Percentiles rank a stretch among this genome's conserved stretches.
Evolutionary conservation across 1,139 yeast species (phyloP).

Genomic region (Nakaseomyces kungkrabaensis): DNA sequence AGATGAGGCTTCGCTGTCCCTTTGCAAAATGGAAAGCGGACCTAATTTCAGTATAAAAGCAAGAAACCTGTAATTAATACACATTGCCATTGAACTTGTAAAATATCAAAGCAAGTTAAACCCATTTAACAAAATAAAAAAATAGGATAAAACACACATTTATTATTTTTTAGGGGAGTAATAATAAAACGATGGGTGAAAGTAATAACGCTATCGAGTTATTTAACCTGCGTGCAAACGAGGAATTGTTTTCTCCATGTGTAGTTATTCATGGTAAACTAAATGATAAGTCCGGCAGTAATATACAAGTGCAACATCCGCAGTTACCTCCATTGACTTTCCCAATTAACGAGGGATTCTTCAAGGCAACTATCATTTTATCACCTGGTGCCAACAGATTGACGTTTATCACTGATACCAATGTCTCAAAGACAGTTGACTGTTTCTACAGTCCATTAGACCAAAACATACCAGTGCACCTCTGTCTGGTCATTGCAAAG

Average conservation of each 20-base stretch:
- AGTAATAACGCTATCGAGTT: slow-evolving; percentile 15
- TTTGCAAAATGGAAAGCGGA: too few relatives aligned
- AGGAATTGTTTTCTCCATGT: slow-evolving; percentile 37
- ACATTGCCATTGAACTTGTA: too few relatives aligned
- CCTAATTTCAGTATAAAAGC: too few relatives aligned
- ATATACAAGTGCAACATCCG: slow-evolving; percentile 23
- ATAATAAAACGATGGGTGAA: not conserved
- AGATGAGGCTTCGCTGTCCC: too few relatives aligned
- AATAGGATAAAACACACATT: too few relatives aligned
- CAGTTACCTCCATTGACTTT: slow-evolving; percentile 52
- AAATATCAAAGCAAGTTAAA: too few relatives aligned
- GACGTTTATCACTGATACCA: slow-evolving; percentile 22
- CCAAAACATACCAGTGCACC: slow-evolving; percentile 69
- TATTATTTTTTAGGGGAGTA: not conserved
- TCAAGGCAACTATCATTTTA: slow-evolving; percentile 67
- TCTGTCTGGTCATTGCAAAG: slow-evolving; percentile 65
- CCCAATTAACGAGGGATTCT: slow-evolving; percentile 60
- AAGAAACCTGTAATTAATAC: too few relatives aligned
- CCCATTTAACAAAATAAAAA: too few relatives aligned
- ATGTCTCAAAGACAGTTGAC: slow-evolving; percentile 17
- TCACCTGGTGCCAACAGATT: slow-evolving; percentile 54
- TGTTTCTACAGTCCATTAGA: slow-evolving; percentile 50
- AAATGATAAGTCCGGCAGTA: slow-evolving; percentile 11
- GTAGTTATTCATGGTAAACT: slow-evolving; percentile 37
- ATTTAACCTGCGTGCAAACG: slow-evolving; percentile 24